Percentiles rank a stretch among this genome's conserved stretches.
These are phyloP conservation scores for Suzukiozyma palmioleophila DNA, from an alignment of 1,139 yeast genomes.

Conservation along the genomic window DNA sequence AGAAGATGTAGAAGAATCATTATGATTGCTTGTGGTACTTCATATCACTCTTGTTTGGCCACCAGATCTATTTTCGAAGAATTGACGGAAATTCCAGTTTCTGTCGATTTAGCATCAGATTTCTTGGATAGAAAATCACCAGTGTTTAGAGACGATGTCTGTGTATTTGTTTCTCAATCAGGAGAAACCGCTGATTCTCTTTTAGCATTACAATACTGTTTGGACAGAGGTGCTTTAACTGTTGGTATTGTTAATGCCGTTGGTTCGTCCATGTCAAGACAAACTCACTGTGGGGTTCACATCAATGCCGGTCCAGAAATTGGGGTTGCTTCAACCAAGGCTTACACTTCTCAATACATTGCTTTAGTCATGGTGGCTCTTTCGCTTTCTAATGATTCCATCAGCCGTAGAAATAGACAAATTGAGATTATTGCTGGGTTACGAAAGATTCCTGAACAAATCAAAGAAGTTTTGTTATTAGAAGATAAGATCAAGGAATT, in stretches of 20 bases:
- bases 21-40: conserved; percentile 99
- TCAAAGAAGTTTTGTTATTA: conserved; percentile 67
- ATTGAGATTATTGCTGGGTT: conserved; percentile 83
- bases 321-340: conserved; percentile 99
- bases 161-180: conserved; percentile 96
- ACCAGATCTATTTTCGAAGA: conserved; percentile 96
- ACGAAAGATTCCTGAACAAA: conserved; percentile 80
- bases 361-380: conserved; percentile 97
- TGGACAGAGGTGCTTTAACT: conserved; percentile 95
- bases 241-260: conserved; percentile 93
- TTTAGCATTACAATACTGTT: conserved; percentile 91
- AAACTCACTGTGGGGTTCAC: conserved; percentile 98
- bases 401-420: conserved; percentile 73
- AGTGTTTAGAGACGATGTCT: conserved; percentile 95
- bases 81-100: conserved; percentile 91
- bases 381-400: conserved; percentile 86
- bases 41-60: conserved; percentile 97
- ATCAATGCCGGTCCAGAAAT: conserved; percentile 99
- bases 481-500: conserved; percentile 71
- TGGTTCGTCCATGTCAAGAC: conserved; percentile 93
- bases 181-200: conserved; percentile 99
- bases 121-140: conserved; percentile 94
- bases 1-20: conserved; percentile 93
- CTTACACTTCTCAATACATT: conserved; percentile 96
- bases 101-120: conserved; percentile 96